Percentiles rank a stretch among this genome's conserved stretches.
phyloP scores from a whole-genome alignment of 768 basidiomycete species.

The Infundibulicybe gibba region DNA sequence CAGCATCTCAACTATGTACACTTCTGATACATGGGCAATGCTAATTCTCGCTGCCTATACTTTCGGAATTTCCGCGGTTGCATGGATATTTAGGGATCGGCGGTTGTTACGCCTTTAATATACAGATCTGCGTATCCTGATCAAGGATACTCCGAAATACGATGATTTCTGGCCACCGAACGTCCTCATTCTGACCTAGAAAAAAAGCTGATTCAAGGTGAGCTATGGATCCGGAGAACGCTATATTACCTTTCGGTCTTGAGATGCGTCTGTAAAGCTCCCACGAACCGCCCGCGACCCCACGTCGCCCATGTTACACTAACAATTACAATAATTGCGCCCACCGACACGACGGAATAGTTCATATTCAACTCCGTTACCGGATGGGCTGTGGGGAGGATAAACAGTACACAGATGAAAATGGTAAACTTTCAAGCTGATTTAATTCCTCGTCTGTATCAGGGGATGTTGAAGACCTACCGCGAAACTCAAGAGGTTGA shows the following conservation, averaged over 20 bases:
- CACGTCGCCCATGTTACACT: conserved; percentile 41
- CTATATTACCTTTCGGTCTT: background rate
- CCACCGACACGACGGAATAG: conserved; percentile 52
- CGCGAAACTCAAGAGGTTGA: conserved; percentile 45
- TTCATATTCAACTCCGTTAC: conserved; percentile 53
- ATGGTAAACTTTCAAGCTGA: conserved; percentile 37
- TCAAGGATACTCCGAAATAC: too few species aligned
- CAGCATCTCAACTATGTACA: conserved; percentile 78
- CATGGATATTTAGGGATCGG: conserved; percentile 44
- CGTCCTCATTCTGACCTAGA: too few species aligned
- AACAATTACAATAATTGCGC: conserved; percentile 42
- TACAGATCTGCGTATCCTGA: too few species aligned
- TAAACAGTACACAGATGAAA: conserved; percentile 53
- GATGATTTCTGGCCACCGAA: too few species aligned
- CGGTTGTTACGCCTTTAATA: too few species aligned
- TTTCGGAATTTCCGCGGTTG: conserved; percentile 50
- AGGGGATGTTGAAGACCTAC: conserved; percentile 21
- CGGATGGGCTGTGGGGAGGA: conserved; percentile 52
- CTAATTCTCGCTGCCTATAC: conserved; percentile 60
- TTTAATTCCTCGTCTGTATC: too few species aligned
- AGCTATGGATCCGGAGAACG: too few species aligned
- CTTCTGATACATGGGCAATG: conserved; percentile 52
- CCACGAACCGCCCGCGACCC: conserved; percentile 41
- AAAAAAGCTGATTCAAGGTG: too few species aligned
- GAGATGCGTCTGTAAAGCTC: conserved; percentile 25